These are phyloP conservation scores for Aspergillus tanneri DNA, from an alignment of 2,329 filamentous ascomycete genomes.

Conservation along the genomic window DNA sequence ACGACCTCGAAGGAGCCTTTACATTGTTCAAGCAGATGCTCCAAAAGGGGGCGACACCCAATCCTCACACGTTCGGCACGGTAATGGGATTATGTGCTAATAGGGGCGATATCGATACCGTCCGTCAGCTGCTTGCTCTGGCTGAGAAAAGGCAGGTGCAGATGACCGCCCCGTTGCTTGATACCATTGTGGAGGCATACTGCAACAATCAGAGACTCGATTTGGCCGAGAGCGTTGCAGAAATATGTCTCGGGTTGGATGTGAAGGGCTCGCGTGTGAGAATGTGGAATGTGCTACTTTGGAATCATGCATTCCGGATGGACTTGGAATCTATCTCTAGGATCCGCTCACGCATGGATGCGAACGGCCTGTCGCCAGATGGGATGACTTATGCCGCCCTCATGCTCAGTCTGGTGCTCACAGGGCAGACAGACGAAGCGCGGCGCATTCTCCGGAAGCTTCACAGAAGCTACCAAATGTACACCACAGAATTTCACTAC, in stretches of 20 bases:
- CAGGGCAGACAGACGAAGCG: slow-evolving; percentile 56
- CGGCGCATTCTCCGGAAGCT: slow-evolving; percentile 50
- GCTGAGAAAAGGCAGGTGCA: slow-evolving; percentile 56
- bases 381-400: slow-evolving; percentile 60
- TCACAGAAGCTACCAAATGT: slow-evolving; percentile 38
- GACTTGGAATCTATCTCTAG: slow-evolving; percentile 56
- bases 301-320: slow-evolving; percentile 65
- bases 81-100: slow-evolving; percentile 70
- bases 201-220: slow-evolving; percentile 56
- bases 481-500: slow-evolving; percentile 47
- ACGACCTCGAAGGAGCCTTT: slow-evolving; percentile 67
- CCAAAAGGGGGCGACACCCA: slow-evolving; percentile 51
- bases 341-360: slow-evolving; percentile 57
- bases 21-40: slow-evolving; percentile 63
- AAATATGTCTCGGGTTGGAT: slow-evolving; percentile 54
- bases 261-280: slow-evolving; percentile 56
- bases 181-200: slow-evolving; percentile 66
- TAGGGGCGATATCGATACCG: slow-evolving; percentile 70
- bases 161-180: slow-evolving; percentile 59
- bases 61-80: slow-evolving; percentile 66
- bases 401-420: slow-evolving; percentile 57
- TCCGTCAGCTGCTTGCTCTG: slow-evolving; percentile 63
- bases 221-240: slow-evolving; percentile 60
- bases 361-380: slow-evolving; percentile 52
- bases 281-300: slow-evolving; percentile 78